These are phyloP conservation scores for Sarocladiaceae sp. DNA, from an alignment of 2,329 filamentous ascomycete species.

Conservation along the genomic window DNA sequence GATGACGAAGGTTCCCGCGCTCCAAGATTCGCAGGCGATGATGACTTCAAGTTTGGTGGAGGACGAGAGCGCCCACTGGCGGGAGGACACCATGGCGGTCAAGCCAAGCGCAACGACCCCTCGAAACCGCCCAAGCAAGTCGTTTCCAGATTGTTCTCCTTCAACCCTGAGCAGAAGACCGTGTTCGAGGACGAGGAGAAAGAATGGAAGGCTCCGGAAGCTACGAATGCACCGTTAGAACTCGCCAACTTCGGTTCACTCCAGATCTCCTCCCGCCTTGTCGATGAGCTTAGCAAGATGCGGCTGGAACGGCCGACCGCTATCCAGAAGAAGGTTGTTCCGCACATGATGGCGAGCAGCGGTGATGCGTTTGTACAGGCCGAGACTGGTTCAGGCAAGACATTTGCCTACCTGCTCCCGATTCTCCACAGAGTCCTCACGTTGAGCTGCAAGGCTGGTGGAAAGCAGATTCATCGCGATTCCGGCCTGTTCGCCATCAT, in stretches of 20 bases:
- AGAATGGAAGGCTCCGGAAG: conserved; percentile 53
- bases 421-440: conserved; percentile 83
- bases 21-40: conserved; percentile 7
- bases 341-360: conserved; percentile 71
- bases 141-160: conserved; percentile 87
- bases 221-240: conserved; percentile 87
- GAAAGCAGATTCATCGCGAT: conserved; percentile 62
- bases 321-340: conserved; percentile 86
- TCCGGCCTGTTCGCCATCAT: conserved; percentile 91
- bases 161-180: conserved; percentile 71
- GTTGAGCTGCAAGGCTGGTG: conserved; percentile 54
- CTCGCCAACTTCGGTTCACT: conserved; percentile 84
- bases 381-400: conserved; percentile 96
- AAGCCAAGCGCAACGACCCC: neutral
- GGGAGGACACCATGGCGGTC: conserved; percentile 1
- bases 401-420: conserved; percentile 87
- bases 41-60: conserved; percentile 7
- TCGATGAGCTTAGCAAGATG: conserved; percentile 80
- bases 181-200: conserved; percentile 45
- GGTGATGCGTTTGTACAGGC: conserved; percentile 94
- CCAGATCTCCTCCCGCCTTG: conserved; percentile 73
- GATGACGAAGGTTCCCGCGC: conserved; percentile 17
- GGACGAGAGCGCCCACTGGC: conserved; percentile 2
- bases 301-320: conserved; percentile 85
- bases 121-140: conserved; percentile 43